phyloP scores from a whole-genome alignment of 2,329 filamentous ascomycete genomes.

The Alternaria alternata region DNA sequence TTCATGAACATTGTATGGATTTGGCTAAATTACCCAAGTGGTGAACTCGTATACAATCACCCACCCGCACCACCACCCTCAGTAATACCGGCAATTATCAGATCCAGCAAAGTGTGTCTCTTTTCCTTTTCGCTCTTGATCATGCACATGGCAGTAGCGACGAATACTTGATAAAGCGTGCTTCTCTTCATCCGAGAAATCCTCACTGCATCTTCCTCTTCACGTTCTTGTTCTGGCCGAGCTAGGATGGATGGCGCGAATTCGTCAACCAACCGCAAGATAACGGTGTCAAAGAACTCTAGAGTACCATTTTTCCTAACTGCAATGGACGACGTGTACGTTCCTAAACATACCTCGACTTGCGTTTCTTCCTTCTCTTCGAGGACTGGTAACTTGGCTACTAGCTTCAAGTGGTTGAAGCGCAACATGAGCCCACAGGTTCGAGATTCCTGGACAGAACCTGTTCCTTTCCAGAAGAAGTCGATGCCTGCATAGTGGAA shows the following conservation, averaged over 20 bases:
- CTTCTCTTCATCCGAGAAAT: slow-evolving; percentile 27
- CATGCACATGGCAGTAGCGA: slow-evolving; percentile 48
- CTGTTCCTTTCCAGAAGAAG: slow-evolving; percentile 49
- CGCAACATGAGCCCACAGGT: slow-evolving; percentile 32
- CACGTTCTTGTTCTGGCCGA: neutral
- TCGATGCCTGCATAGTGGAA: slow-evolving; percentile 39
- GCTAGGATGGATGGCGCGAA: neutral
- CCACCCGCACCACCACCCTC: slow-evolving; percentile 22
- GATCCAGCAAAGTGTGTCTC: slow-evolving; percentile 31
- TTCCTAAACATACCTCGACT: slow-evolving; percentile 38
- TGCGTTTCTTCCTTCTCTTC: neutral
- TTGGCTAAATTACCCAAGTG: neutral
- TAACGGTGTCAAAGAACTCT: slow-evolving; percentile 35
- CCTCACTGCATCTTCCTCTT: neutral
- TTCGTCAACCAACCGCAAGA: slow-evolving; percentile 26
- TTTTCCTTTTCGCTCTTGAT: slow-evolving; percentile 45
- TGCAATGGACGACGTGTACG: slow-evolving; percentile 38
- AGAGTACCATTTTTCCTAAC: slow-evolving; percentile 37
- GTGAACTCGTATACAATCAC: neutral
- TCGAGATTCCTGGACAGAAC: slow-evolving; percentile 32
- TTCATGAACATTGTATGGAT: fast-evolving
- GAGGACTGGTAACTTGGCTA: slow-evolving; percentile 17
- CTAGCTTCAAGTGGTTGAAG: slow-evolving; percentile 45
- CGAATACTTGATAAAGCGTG: slow-evolving; percentile 38
- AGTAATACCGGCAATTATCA: slow-evolving; percentile 7